These are phyloP conservation scores for Periconia sp. DNA, from an alignment of 2,329 filamentous ascomycete species.

Conservation along the genomic window DNA sequence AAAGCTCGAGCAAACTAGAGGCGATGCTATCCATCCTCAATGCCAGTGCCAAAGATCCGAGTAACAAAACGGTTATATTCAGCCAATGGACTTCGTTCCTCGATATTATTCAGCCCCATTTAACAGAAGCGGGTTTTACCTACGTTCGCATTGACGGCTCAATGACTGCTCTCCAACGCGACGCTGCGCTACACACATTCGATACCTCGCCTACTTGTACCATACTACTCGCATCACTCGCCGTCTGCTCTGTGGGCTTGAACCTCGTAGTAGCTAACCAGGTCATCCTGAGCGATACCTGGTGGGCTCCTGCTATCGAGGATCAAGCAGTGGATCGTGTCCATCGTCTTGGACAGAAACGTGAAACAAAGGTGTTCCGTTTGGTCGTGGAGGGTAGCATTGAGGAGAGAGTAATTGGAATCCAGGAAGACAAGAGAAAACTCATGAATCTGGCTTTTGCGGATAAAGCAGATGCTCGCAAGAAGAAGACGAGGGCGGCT, in stretches of 20 bases:
- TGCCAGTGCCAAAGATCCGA: conserved; percentile 63
- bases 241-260: conserved; percentile 81
- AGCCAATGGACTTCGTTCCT: conserved; percentile 78
- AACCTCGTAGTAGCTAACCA: conserved; percentile 86
- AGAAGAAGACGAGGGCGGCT: conserved; percentile 50
- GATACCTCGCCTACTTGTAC: conserved; percentile 67
- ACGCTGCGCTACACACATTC: conserved; percentile 68
- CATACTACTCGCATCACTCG: conserved; percentile 78
- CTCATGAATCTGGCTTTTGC: conserved; percentile 78
- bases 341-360: conserved; percentile 79
- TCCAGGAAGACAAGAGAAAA: conserved; percentile 77
- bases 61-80: conserved; percentile 72
- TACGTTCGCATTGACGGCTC: conserved; percentile 78
- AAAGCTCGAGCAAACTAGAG: conserved; percentile 79
- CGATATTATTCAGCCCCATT: conserved; percentile 69
- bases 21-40: conserved; percentile 74
- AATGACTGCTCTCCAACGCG: conserved; percentile 72
- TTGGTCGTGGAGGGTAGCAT: conserved; percentile 79
- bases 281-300: conserved; percentile 79
- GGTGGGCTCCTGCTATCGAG: conserved; percentile 91
- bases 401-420: conserved; percentile 76
- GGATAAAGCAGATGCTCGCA: conserved; percentile 66
- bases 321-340: conserved; percentile 90
- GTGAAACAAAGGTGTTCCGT: conserved; percentile 76
- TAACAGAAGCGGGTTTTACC: conserved; percentile 61